Evolutionary conservation across 2,329 filamentous ascomycete genomes (phyloP).

Genomic region (Aurifilum marmelostoma): DNA sequence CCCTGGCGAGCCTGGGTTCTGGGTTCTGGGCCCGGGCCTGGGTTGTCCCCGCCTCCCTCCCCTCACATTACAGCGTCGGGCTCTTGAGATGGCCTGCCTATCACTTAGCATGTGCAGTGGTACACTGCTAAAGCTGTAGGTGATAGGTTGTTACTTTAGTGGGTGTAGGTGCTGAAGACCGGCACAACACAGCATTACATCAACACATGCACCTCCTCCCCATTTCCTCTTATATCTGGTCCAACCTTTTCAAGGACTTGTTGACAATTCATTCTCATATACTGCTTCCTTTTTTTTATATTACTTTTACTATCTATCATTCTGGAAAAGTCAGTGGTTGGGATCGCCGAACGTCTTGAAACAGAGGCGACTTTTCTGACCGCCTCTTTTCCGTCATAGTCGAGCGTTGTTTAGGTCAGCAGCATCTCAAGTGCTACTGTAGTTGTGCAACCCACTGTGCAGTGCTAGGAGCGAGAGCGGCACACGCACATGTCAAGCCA

Average conservation of each 20-base stretch:
- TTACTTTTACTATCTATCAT: background rate
- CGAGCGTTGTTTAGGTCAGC: background rate
- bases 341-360: background rate
- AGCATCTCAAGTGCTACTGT: too few relatives aligned
- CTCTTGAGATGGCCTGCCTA: background rate
- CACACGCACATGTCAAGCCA: background rate
- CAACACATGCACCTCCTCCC: background rate
- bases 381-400: conserved; percentile 21
- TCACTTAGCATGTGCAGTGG: too few relatives aligned
- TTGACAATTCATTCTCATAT: background rate
- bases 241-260: background rate
- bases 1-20: too few relatives aligned
- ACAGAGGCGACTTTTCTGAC: conserved; percentile 13
- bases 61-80: background rate
- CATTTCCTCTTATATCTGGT: background rate
- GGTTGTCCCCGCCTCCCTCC: background rate
- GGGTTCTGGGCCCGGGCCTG: background rate
- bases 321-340: background rate
- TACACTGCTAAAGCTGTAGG: too few relatives aligned
- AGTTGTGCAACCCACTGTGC: background rate
- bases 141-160: too few relatives aligned
- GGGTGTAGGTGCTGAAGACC: background rate
- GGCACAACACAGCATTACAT: background rate
- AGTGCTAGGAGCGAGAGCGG: background rate
- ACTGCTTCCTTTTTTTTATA: background rate